Evolutionary conservation across 2,329 filamentous ascomycete species (phyloP), one percentile per base, ranked within the genome.

Genomic region (Neofusicoccum sp.): DNA sequence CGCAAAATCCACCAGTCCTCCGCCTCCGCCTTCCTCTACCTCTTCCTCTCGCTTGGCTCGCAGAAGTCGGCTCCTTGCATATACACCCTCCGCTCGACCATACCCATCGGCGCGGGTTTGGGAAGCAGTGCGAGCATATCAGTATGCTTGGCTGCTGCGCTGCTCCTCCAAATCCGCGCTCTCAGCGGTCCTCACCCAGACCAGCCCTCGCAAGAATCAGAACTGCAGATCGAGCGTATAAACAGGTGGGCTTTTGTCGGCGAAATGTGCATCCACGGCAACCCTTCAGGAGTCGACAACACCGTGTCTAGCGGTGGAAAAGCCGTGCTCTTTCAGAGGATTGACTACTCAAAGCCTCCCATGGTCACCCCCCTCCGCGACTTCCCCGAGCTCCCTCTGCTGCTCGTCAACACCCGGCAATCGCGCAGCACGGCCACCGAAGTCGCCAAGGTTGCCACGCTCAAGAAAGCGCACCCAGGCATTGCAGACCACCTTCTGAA

Each of bases 241-340:
- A 99, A 99, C 75, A 85, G 90, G 63, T 99, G 96, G 95, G 93
- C 95, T 0, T 98, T 97, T 75, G 95, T 99, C 0, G 89, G 89
- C 26, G 95, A 99, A 75, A 89, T 98, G 86, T 95, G 92, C 76
- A 97, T 98, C 64, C 95, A 99, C 72, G 95, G 93, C 38, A 98
- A 96, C 70, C 95, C 95, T 0, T 96, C 91, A 0, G 95, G 95
- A 0, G 91, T 99, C 44, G 95, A 99, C 77, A 99, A 99, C 75
- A 99, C 95, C 2, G 93, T 99, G 30, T 84, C 93, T 11, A 90
- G 93, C 11, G 90, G 96, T 69, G 95, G 95, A 61, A 97, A 96
- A 77, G 95, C 93, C 0, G 92, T 99, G 1, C 81, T 98, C 2
- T 99, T 96, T 78, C 89, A 93, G 69, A 84, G 93, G 57, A 84